Base-by-base conservation (phyloP, 2,329 filamentous ascomycete species). In the Hypocrella siamensis region DNA sequence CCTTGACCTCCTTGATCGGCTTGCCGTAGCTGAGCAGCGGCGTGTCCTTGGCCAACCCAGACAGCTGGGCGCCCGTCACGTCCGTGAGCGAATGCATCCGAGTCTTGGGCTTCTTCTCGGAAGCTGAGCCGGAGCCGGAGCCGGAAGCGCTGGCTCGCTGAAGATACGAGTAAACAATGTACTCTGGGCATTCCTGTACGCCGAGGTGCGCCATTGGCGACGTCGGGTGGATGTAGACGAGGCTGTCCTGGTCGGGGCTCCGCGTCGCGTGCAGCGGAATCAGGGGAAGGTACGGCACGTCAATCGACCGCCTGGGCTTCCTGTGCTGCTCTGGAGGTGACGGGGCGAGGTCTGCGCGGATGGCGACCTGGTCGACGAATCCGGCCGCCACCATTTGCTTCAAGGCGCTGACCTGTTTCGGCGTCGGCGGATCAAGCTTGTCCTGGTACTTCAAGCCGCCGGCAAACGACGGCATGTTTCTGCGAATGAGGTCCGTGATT, bases 291-390 rank as follows among this genome's bases (percentile, higher is more conserved):
- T 96, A 98, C 0, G 88, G 81, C 3, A 96, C 81, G 43, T 96
- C 85, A 40, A 90, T 92, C 2, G 86, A 81, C n/a, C 85, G 73
- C 31, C 73, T 75, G 0, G 86, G 82, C 38, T 80, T 83, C 14
- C 78, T 66, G 28, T 63, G 56, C 32, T 67, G 56, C 38, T 78
- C 74, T 1, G 77, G 75, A 1, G 82, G 80, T 10, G 66, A 67
- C 1, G 84, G 82, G 0, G 83, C 67, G n/a, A 84, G 62, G 52
- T 98, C 88, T 4, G 82, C 83, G 37, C 90, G 81, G 43, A 96
- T 85, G 28, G 90, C 90, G 26, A 98, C 70, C 43, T 94, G 81
- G 54, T 98, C 90, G 46, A 96, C 75, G 58, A 94, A 96, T 1
- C 88, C 90, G 0, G 84, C 79, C 0, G 88, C 83, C 16, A 83